Conservation (phyloP, 768 basidiomycete genomes). For the Lactifluus pinguis region DNA sequence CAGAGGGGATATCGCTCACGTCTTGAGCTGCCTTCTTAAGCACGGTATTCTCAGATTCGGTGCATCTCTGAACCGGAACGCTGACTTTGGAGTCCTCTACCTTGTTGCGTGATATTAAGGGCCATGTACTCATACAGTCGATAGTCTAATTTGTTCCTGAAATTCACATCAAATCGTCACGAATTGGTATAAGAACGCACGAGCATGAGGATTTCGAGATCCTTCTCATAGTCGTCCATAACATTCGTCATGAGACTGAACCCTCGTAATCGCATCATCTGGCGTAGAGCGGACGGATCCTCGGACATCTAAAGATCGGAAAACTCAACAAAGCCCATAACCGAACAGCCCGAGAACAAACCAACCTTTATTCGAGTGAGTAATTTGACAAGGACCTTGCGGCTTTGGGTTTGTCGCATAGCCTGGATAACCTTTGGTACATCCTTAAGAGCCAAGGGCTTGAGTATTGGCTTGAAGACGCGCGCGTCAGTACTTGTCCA, state of each 20-base stretch:
- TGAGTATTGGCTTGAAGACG: slow-evolving; percentile 57
- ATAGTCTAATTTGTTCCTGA: slow-evolving; percentile 37
- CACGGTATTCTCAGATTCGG: slow-evolving; percentile 45
- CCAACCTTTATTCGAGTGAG: slow-evolving; percentile 79
- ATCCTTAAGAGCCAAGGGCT: slow-evolving; percentile 66
- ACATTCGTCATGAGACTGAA: slow-evolving; percentile 88
- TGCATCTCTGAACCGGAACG: slow-evolving; percentile 47
- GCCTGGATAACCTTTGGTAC: slow-evolving; percentile 90
- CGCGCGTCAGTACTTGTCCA: slow-evolving; percentile 1
- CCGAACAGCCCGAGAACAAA: neutral
- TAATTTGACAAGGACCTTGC: slow-evolving; percentile 73
- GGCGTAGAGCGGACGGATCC: slow-evolving; percentile 65
- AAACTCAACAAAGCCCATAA: neutral
- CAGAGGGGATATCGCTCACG: slow-evolving; percentile 31
- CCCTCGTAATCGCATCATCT: slow-evolving; percentile 88
- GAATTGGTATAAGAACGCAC: slow-evolving; percentile 35
- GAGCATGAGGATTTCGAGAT: slow-evolving; percentile 59
- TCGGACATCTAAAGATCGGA: slow-evolving; percentile 59
- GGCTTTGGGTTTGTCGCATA: slow-evolving; percentile 77
- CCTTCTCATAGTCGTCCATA: slow-evolving; percentile 63
- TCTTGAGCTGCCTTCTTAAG: slow-evolving; percentile 53
- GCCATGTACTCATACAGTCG: slow-evolving; percentile 68
- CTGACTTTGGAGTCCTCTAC: slow-evolving; percentile 70
- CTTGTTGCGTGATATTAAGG: slow-evolving; percentile 79
- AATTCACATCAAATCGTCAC: neutral